Base-by-base conservation (phyloP, 2,329 filamentous ascomycete species). In the Trichoderma oligosporum region DNA sequence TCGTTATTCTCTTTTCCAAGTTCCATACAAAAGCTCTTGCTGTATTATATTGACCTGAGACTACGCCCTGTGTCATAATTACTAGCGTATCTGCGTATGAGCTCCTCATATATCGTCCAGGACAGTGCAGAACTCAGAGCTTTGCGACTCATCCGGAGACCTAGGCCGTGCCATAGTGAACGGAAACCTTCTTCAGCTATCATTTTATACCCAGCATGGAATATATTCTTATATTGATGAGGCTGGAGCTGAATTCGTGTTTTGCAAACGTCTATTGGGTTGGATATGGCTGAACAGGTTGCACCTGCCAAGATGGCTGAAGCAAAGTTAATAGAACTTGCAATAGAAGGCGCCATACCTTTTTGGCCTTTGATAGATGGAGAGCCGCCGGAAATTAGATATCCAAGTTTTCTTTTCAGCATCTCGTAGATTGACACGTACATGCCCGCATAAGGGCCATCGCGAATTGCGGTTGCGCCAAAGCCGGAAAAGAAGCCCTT, bases 211-310 rank as follows among this genome's bases (percentile, higher is more conserved):
- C 82, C 85, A 0, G 92, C 91, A 61, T 88, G 84, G 63, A 89
- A 72, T 81, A 93, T 89, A 67, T 97, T 97, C 31, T 81, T 79
- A 68, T 97, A 99, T 57, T 83, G 81, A 6, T 78, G 78, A 3
- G 94, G 94, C 76, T 95, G 89, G 31, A 99, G 79, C 74, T 99
- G 94, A 64, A 99, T 85, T 48, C 94, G 79, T 20, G 94, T 99
- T 77, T 99, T 99, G 71, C 97, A 86, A 1, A 91, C 91, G 73
- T 99, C 94, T 67, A 97, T 97, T 0, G 94, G 94, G 71, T 99
- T 99, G 7, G 94, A 97, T 35, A 97, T 80, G 4, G 87, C 86
- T 1, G 92, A 97, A 56, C 91, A 95, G 27, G 89, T 76, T 1
- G 86, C 87, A 0, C 91, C 93, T 3, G 93, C 91, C 4, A 92